A percentile compares a stretch with the other conserved stretches of the same genome.
These are phyloP conservation scores for Mycena galericulata DNA, from an alignment of 768 basidiomycete species.

Conservation along the genomic window DNA sequence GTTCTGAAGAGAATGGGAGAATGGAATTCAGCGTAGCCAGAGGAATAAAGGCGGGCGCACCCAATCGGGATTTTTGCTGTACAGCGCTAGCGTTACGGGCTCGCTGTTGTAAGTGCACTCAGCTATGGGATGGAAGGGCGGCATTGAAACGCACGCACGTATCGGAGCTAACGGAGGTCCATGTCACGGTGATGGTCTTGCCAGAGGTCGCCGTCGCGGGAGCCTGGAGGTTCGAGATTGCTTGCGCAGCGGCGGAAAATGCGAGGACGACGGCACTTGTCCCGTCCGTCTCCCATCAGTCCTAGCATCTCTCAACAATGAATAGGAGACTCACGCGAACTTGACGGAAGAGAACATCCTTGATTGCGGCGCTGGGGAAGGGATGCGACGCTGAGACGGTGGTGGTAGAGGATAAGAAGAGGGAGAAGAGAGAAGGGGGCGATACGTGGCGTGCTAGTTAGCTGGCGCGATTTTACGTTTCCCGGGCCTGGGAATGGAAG, in stretches of 20 bases:
- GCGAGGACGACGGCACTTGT: conserved; percentile 11
- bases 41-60: too few relatives aligned
- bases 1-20: not conserved
- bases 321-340: not conserved
- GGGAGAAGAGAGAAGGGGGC: not conserved
- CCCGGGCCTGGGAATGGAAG: not conserved
- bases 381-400: not conserved
- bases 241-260: not conserved
- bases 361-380: not conserved
- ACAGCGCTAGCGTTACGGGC: not conserved
- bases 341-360: not conserved
- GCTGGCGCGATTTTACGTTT: conserved; percentile 28
- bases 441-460: conserved; percentile 1
- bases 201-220: not conserved
- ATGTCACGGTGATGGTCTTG: not conserved
- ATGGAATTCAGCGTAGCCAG: too few relatives aligned
- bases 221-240: conserved; percentile 21
- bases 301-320: not conserved
- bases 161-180: conserved; percentile 13
- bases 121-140: not conserved
- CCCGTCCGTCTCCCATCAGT: too few relatives aligned
- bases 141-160: not conserved
- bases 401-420: too few relatives aligned
- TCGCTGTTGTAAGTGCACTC: not conserved
- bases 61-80: too few relatives aligned